Evolutionary conservation across 202 grass and related monocot genomes (phyloP).

Genomic region (Cymbopogon flexuosus): DNA sequence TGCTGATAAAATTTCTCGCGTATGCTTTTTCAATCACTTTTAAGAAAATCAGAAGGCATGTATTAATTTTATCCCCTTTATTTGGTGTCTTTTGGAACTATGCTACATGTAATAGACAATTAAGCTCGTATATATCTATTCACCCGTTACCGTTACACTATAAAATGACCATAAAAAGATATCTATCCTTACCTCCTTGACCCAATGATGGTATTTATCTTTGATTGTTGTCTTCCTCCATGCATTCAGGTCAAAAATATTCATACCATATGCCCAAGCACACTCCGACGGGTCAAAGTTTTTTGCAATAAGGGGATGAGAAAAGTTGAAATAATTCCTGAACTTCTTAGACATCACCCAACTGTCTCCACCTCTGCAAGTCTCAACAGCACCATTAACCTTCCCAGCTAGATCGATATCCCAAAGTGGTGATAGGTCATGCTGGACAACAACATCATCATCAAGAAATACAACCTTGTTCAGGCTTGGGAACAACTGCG

Average conservation of each 20-base stretch:
- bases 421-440: conserved; percentile 69
- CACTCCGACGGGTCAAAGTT: conserved; percentile 80
- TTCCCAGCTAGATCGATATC: conserved; percentile 81
- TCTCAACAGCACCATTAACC: conserved; percentile 94
- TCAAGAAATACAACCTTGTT: conserved; percentile 91
- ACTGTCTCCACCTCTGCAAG: conserved; percentile 70
- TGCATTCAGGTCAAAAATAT: conserved; percentile 71
- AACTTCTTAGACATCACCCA: conserved; percentile 96
- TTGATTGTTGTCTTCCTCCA: conserved; percentile 86
- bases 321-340: conserved; percentile 96
- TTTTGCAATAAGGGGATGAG: conserved; percentile 66
- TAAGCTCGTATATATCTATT: not conserved
- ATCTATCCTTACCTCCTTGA: conserved; percentile 66
- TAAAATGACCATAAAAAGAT: conserved; percentile 12
- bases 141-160: not conserved
- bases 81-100: not conserved
- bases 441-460: conserved; percentile 84
- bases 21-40: conserved; percentile 11
- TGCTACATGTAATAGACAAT: not conserved
- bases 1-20: not conserved
- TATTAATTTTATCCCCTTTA: not conserved
- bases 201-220: conserved; percentile 90
- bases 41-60: not conserved
- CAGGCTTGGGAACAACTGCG: conserved; percentile 89
- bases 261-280: conserved; percentile 98